Evolutionary conservation across 2,329 filamentous ascomycete species (phyloP).

Genomic region (Monilinia fructicola): DNA sequence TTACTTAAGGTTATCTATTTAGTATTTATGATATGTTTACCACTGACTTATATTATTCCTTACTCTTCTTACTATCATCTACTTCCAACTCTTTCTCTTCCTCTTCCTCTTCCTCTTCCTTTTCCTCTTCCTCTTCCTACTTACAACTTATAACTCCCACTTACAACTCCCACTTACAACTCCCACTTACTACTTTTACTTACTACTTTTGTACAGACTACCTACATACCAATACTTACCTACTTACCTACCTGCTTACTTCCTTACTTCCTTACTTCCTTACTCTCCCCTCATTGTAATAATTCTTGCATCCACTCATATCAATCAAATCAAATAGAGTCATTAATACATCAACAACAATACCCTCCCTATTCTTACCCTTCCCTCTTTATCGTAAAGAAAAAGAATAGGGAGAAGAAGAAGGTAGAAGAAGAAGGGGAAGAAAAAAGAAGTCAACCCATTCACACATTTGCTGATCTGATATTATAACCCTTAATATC

Average conservation of each 20-base stretch:
- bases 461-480: slow-evolving; percentile 4
- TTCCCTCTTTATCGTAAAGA: background rate
- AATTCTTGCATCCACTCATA: background rate
- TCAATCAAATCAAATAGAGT: background rate
- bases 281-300: background rate
- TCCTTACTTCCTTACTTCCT: too few species aligned
- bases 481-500: background rate
- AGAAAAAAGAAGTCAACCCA: background rate
- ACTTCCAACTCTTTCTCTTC: too few species aligned
- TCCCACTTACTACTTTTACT: background rate
- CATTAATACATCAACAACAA: background rate
- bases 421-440: background rate
- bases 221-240: background rate
- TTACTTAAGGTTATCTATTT: too few species aligned
- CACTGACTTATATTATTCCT: too few species aligned
- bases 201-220: too few species aligned
- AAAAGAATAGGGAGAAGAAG: background rate
- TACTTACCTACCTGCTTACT: too few species aligned
- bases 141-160: too few species aligned
- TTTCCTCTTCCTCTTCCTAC: too few species aligned
- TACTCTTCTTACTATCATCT: too few species aligned
- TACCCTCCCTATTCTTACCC: background rate
- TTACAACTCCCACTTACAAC: too few species aligned
- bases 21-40: too few species aligned
- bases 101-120: too few species aligned